These are phyloP conservation scores for Lindgomyces ingoldianus DNA, from an alignment of 495 filamentous ascomycete genomes.

Conservation along the genomic window DNA sequence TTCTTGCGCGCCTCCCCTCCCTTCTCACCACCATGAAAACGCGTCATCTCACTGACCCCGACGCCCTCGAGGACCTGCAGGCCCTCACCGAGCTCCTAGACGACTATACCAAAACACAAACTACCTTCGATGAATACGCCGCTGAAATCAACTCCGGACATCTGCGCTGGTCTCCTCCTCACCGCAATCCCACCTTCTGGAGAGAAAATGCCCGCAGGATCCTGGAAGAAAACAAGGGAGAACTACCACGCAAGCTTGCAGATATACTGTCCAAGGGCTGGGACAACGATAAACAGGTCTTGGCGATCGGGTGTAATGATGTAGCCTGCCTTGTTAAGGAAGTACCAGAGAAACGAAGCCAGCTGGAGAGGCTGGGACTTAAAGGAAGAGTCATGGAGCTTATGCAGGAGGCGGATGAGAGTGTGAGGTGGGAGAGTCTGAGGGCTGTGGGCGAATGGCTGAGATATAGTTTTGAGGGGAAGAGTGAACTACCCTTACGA, in stretches of 20 bases:
- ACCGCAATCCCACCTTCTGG: conserved; percentile 90
- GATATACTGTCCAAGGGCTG: conserved; percentile 83
- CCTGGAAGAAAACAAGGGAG: conserved; percentile 78
- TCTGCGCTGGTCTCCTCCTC: conserved; percentile 92
- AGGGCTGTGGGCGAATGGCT: conserved; percentile 91
- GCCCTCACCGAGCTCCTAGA: conserved; percentile 76
- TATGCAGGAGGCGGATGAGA: conserved; percentile 88
- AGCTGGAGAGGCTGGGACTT: conserved; percentile 85
- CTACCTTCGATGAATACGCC: conserved; percentile 94
- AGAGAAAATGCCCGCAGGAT: conserved; percentile 91
- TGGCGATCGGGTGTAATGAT: conserved; percentile 96
- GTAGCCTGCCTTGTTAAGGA: conserved; percentile 86
- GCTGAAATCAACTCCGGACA: conserved; percentile 86
- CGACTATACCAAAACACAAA: conserved; percentile 93
- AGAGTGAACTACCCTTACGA: conserved; percentile 19
- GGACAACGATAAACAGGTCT: conserved; percentile 91
- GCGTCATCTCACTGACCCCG: conserved; percentile 84
- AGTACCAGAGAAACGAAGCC: conserved; percentile 77
- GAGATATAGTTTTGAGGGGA: conserved; percentile 58
- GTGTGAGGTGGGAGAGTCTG: conserved; percentile 92
- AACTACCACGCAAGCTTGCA: conserved; percentile 76
- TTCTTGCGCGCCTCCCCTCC: conserved; percentile 77
- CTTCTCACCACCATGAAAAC: conserved; percentile 76
- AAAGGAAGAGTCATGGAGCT: conserved; percentile 93
- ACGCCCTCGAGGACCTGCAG: conserved; percentile 83